These are phyloP conservation scores for Mycena polygramma DNA, from an alignment of 768 basidiomycete genomes.

Conservation along the genomic window DNA sequence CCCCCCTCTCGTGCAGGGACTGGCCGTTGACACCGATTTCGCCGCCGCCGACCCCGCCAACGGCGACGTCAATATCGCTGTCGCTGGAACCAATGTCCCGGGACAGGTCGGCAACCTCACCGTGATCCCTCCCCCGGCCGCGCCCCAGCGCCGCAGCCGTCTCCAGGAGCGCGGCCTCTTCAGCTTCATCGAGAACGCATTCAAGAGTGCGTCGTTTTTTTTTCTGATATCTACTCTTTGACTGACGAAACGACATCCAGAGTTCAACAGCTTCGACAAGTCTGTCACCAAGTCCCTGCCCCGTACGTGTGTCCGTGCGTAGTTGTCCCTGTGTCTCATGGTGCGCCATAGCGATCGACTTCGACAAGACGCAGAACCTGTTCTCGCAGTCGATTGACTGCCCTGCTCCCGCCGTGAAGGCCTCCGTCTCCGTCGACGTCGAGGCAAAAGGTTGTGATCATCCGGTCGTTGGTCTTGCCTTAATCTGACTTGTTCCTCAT, in stretches of 20 bases:
- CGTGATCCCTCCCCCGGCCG: conserved; percentile 28
- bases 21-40: conserved; percentile 50
- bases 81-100: conserved; percentile 38
- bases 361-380: conserved; percentile 41
- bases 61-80: conserved; percentile 31
- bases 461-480: too few relatives aligned
- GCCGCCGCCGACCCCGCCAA: conserved; percentile 33
- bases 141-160: conserved; percentile 34
- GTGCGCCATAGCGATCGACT: conserved; percentile 28
- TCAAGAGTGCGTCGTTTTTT: conserved; percentile 11
- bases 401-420: conserved; percentile 34
- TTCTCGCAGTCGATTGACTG: conserved; percentile 39
- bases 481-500: background rate
- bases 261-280: conserved; percentile 41
- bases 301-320: conserved; percentile 27
- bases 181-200: conserved; percentile 33
- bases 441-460: conserved; percentile 2
- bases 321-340: too few relatives aligned
- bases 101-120: conserved; percentile 37
- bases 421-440: conserved; percentile 33
- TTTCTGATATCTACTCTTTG: background rate
- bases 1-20: conserved; percentile 41
- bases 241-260: background rate
- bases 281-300: conserved; percentile 38
- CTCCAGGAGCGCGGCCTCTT: conserved; percentile 34